Evolutionary conservation across 257 asterid genomes (phyloP).

Genomic region (Solanum medicagineum): DNA sequence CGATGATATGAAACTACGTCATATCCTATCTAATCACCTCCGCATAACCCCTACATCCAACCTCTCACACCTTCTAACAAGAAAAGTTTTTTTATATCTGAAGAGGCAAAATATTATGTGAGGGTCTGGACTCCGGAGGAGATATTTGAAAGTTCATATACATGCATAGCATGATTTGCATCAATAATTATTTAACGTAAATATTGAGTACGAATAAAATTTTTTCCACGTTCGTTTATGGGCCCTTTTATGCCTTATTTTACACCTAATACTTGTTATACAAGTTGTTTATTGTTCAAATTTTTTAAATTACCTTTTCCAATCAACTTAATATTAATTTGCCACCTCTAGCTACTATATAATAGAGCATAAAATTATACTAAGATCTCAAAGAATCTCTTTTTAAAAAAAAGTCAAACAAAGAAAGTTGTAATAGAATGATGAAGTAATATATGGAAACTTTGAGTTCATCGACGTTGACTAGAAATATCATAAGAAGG

Average conservation of each 20-base stretch:
- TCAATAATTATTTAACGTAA: too few species aligned
- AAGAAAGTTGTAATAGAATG: neutral
- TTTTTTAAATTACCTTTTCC: neutral
- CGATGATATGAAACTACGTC: too few species aligned
- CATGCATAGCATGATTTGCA: neutral
- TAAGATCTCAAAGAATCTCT: neutral
- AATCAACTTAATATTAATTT: neutral
- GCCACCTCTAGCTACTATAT: neutral
- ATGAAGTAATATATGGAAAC: neutral
- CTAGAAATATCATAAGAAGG: conserved; percentile 13
- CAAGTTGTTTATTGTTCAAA: neutral
- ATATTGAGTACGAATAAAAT: neutral
- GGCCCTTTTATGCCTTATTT: too few species aligned
- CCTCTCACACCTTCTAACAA: neutral
- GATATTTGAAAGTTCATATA: neutral
- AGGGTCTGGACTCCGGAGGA: neutral
- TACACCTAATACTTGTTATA: too few species aligned
- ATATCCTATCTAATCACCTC: too few species aligned
- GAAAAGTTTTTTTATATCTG: neutral
- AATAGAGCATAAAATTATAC: neutral
- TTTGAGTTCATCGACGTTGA: neutral
- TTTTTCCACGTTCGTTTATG: too few species aligned
- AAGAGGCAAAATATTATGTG: neutral
- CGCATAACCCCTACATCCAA: too few species aligned
- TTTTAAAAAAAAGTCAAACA: neutral